These are phyloP conservation scores for Hevea brasiliensis DNA, from an alignment of 345 rosid genomes.

Conservation along the genomic window DNA sequence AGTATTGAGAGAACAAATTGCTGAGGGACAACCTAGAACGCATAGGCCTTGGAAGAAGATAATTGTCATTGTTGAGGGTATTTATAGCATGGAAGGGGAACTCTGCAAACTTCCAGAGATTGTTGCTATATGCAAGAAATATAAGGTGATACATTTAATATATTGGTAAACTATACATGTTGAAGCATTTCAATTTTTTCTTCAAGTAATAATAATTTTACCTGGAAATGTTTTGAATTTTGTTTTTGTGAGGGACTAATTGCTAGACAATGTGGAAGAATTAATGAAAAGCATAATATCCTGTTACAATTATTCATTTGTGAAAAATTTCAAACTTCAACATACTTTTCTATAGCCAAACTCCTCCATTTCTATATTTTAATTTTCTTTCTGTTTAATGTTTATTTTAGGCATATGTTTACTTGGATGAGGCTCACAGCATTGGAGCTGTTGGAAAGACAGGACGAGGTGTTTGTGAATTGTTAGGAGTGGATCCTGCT, in stretches of 20 bases:
- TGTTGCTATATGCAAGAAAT: conserved; percentile 83
- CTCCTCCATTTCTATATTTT: not conserved
- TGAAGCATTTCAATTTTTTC: not conserved
- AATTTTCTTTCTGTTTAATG: not conserved
- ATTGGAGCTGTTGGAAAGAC: conserved; percentile 95
- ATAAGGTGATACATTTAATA: conserved; percentile 54
- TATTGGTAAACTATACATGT: not conserved
- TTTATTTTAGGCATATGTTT: conserved; percentile 61
- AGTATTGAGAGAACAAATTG: conserved; percentile 90
- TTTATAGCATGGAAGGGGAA: conserved; percentile 97
- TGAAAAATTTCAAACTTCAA: not conserved
- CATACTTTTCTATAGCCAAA: not conserved
- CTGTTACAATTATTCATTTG: not conserved
- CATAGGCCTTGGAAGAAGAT: conserved; percentile 98
- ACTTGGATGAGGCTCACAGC: conserved; percentile 98
- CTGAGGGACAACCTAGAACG: conserved; percentile 88
- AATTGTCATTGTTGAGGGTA: conserved; percentile 82
- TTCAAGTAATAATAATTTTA: not conserved
- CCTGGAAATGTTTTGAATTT: not conserved
- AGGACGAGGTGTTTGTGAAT: conserved; percentile 96
- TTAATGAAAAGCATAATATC: not conserved
- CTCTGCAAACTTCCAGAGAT: conserved; percentile 90
- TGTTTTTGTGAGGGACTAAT: not conserved
- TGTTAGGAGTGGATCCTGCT: conserved; percentile 83
- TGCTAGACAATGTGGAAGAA: not conserved